phyloP scores from a whole-genome alignment of 768 basidiomycete genomes.

The Mycena floridula region DNA sequence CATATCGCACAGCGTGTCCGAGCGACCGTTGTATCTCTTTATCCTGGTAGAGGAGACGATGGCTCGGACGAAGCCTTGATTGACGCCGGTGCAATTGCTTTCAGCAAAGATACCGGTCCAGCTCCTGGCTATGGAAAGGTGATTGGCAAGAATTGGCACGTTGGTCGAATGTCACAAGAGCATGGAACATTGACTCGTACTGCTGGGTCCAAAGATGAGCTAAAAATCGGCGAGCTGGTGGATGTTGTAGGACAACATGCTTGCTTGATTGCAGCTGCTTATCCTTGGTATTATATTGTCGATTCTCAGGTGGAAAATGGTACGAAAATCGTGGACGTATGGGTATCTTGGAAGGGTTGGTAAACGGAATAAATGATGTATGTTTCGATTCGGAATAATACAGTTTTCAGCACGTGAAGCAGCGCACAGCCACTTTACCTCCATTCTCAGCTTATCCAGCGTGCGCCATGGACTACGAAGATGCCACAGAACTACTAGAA shows the following conservation, averaged over 20 bases:
- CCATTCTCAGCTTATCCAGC: too few species aligned
- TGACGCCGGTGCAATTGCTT: conserved; percentile 80
- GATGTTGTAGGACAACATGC: conserved; percentile 84
- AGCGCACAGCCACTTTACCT: too few species aligned
- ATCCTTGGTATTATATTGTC: conserved; percentile 82
- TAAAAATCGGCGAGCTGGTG: conserved; percentile 56
- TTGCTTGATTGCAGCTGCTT: conserved; percentile 72
- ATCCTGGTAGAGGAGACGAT: conserved; percentile 57
- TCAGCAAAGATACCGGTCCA: conserved; percentile 83
- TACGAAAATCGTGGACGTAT: conserved; percentile 65
- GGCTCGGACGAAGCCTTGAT: conserved; percentile 70
- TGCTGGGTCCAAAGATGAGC: conserved; percentile 18
- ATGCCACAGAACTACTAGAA: conserved; percentile 89
- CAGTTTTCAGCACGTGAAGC: neutral
- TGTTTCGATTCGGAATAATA: neutral
- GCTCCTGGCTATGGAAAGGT: conserved; percentile 69
- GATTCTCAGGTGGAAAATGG: conserved; percentile 51
- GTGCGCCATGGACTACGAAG: conserved; percentile 58
- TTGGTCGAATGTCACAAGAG: conserved; percentile 70
- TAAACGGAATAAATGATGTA: conserved; percentile 23
- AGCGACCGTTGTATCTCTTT: conserved; percentile 73
- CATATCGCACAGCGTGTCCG: conserved; percentile 64
- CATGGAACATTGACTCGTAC: conserved; percentile 62
- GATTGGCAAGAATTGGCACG: conserved; percentile 55
- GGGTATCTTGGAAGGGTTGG: conserved; percentile 93